phyloP scores from a whole-genome alignment of 768 basidiomycete species.

The Sporobolomyces roseus region DNA sequence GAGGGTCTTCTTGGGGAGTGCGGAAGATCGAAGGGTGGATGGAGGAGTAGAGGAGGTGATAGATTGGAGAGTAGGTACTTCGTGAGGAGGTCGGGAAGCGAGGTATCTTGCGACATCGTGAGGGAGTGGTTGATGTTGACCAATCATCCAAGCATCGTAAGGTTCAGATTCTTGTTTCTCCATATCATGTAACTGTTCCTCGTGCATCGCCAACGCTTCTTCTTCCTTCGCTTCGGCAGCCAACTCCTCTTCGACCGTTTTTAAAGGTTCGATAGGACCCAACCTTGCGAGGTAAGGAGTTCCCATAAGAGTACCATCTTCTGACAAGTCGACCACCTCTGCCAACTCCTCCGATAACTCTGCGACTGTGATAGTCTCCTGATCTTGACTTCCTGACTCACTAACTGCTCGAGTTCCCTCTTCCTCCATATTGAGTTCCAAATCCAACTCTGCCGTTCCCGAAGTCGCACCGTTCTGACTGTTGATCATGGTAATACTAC shows the following conservation, averaged over 20 bases:
- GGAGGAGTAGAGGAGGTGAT: neutral
- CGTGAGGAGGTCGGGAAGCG: constrained; percentile 28
- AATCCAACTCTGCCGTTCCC: neutral
- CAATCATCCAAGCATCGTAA: constrained; percentile 40
- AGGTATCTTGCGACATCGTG: constrained; percentile 35
- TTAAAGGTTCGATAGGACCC: neutral
- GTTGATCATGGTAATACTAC: constrained; percentile 9
- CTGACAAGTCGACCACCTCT: constrained; percentile 30
- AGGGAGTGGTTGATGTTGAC: constrained; percentile 22
- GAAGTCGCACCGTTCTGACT: neutral
- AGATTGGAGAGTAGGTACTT: constrained; percentile 11
- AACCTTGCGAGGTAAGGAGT: constrained; percentile 28
- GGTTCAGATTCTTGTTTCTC: constrained; percentile 31
- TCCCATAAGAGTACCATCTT: constrained; percentile 30
- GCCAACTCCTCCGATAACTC: constrained; percentile 12
- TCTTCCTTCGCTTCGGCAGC: constrained; percentile 33
- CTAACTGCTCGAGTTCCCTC: neutral
- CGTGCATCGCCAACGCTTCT: constrained; percentile 14
- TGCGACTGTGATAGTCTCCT: neutral
- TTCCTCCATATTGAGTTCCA: neutral
- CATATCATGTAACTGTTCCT: constrained; percentile 28
- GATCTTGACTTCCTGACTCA: neutral
- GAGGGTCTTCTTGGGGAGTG: neutral
- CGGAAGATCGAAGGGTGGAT: neutral
- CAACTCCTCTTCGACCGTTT: constrained; percentile 29